These are phyloP conservation scores for Ophiosphaerella herpotricha DNA, from an alignment of 2,329 filamentous ascomycete species.

Conservation along the genomic window DNA sequence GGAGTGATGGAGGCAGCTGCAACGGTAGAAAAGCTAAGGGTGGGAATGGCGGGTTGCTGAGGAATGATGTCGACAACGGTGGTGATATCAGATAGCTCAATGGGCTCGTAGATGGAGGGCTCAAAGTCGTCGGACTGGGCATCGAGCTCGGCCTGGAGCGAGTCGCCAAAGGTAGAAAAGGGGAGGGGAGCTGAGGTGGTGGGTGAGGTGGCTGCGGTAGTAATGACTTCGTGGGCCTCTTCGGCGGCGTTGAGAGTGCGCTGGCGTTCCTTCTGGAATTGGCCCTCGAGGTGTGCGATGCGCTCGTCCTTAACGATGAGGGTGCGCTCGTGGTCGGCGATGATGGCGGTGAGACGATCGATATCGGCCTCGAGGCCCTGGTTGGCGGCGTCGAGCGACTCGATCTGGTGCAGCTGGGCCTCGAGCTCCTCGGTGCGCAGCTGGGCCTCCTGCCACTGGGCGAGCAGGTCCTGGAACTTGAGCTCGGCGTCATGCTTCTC, in stretches of 20 bases:
- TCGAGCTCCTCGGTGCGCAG: conserved; percentile 12
- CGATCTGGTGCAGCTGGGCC: conserved; percentile 3
- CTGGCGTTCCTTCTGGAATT: conserved; percentile 22
- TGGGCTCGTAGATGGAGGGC: conserved; percentile 9
- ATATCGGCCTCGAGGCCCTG: conserved; percentile 14
- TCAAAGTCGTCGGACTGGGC: conserved; percentile 5
- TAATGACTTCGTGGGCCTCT: conserved; percentile 5
- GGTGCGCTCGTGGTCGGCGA: conserved; percentile 15
- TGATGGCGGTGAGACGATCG: conserved; percentile 7
- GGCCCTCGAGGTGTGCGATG: conserved; percentile 25
- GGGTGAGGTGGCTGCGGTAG: conserved; percentile 13
- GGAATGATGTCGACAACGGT: not conserved
- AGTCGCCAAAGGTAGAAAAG: conserved; percentile 8
- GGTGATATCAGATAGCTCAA: conserved; percentile 9
- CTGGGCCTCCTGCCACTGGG: conserved; percentile 13
- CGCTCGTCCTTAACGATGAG: conserved; percentile 31
- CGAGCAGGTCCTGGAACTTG: conserved; percentile 14
- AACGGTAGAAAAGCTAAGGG: not conserved
- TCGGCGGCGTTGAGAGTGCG: conserved; percentile 14
- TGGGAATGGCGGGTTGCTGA: not conserved
- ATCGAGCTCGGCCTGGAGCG: conserved; percentile 22
- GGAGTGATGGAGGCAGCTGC: conserved; percentile 3
- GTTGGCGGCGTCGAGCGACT: conserved; percentile 4
- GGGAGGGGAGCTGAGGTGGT: conserved; percentile 7
- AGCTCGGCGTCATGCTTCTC: conserved; percentile 5